Percentiles rank a stretch among this genome's conserved stretches.
These are phyloP conservation scores for Apiospora pterosperma DNA, from an alignment of 2,329 filamentous ascomycete species.

Conservation along the genomic window DNA sequence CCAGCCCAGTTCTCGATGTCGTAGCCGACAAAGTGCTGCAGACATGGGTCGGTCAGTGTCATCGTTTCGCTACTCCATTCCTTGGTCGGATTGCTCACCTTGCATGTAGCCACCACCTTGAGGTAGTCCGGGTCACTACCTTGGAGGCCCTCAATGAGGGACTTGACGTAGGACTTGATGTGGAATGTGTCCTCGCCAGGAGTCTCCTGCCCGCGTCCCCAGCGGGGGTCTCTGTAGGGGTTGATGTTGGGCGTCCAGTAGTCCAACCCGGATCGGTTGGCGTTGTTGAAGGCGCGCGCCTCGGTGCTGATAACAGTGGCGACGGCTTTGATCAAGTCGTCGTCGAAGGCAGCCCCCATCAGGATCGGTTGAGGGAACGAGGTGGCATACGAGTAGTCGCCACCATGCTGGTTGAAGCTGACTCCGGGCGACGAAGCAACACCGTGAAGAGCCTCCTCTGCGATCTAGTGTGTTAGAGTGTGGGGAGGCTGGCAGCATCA, in stretches of 20 bases:
- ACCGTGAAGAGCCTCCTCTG: constrained; percentile 58
- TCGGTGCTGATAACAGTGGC: constrained; percentile 26
- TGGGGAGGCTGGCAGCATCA: not conserved
- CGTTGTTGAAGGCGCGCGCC: constrained; percentile 29
- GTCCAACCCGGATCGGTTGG: constrained; percentile 22
- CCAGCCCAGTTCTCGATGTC: constrained; percentile 47
- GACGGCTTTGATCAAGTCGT: constrained; percentile 24
- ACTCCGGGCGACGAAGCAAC: constrained; percentile 50
- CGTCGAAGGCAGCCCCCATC: constrained; percentile 28
- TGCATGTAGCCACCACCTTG: constrained; percentile 52
- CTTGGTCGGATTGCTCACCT: constrained; percentile 22
- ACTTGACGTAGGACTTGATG: constrained; percentile 46
- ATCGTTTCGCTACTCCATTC: not conserved
- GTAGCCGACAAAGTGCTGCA: constrained; percentile 50
- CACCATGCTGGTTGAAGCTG: constrained; percentile 16
- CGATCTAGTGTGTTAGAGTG: not conserved
- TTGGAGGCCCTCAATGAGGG: constrained; percentile 52
- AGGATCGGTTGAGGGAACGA: constrained; percentile 29
- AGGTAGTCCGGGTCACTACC: constrained; percentile 23
- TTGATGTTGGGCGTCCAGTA: constrained; percentile 24
- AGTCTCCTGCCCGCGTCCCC: constrained; percentile 24
- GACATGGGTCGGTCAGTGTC: not conserved
- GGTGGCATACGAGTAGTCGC: constrained; percentile 24
- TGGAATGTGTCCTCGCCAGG: constrained; percentile 33
- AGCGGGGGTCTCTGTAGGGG: constrained; percentile 19